These are phyloP conservation scores for Amylocarpus encephaloides DNA, from an alignment of 2,329 filamentous ascomycete genomes.

Conservation along the genomic window DNA sequence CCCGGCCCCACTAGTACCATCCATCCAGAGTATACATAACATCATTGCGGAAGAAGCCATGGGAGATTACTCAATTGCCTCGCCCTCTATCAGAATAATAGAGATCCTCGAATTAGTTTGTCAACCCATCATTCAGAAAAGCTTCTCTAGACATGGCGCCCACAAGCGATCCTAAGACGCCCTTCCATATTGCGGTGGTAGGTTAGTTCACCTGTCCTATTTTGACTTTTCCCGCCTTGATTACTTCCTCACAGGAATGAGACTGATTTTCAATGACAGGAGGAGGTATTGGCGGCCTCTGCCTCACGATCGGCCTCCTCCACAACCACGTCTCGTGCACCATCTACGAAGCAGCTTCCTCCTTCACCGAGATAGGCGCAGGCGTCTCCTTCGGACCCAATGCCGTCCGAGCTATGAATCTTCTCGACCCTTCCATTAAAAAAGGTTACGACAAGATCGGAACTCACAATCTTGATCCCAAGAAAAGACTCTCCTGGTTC, in stretches of 20 bases:
- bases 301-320: constrained; percentile 27
- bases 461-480: constrained; percentile 22
- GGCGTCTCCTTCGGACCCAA: constrained; percentile 31
- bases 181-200: constrained; percentile 29
- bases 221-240: background rate
- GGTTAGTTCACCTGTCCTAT: constrained; percentile 11
- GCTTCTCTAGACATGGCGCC: constrained; percentile 10
- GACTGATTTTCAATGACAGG: constrained; percentile 11
- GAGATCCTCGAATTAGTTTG: too few species aligned
- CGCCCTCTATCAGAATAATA: too few species aligned
- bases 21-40: too few species aligned
- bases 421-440: constrained; percentile 26
- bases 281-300: constrained; percentile 29
- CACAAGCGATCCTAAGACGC: constrained; percentile 17
- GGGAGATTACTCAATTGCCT: too few species aligned
- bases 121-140: too few species aligned
- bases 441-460: constrained; percentile 21
- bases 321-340: constrained; percentile 26
- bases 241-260: background rate
- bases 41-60: too few species aligned
- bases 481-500: constrained; percentile 26
- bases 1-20: too few species aligned
- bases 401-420: constrained; percentile 25
- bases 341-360: constrained; percentile 28
- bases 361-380: constrained; percentile 31